These are phyloP conservation scores for Jaltomata sinuosa DNA, from an alignment of 257 asterid genomes.

Conservation along the genomic window DNA sequence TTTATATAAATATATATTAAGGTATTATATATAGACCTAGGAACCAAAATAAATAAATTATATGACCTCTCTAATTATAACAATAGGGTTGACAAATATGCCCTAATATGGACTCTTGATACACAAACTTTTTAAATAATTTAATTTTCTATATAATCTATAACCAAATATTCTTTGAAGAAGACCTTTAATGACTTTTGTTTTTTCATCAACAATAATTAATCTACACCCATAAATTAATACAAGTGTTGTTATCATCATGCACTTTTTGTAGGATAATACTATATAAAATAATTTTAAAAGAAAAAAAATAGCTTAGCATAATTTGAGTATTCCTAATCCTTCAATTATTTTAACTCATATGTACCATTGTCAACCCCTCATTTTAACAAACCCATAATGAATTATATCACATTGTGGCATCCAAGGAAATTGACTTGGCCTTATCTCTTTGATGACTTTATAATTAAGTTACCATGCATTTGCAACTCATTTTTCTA, in stretches of 20 bases:
- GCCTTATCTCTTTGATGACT: slow-evolving; percentile 9
- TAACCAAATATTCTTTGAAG: slow-evolving; percentile 13
- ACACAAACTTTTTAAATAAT: background rate
- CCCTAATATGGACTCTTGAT: slow-evolving; percentile 5
- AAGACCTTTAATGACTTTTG: slow-evolving; percentile 22
- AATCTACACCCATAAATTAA: slow-evolving; percentile 9
- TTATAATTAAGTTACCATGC: background rate
- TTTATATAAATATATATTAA: background rate
- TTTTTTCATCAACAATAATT: background rate
- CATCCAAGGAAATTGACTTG: slow-evolving; percentile 43
- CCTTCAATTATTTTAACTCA: slow-evolving; percentile 19
- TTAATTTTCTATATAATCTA: background rate
- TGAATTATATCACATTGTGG: slow-evolving; percentile 13
- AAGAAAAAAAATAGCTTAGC: slow-evolving; percentile 44
- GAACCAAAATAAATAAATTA: background rate
- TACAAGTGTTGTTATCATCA: slow-evolving; percentile 20
- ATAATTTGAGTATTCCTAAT: slow-evolving; percentile 18
- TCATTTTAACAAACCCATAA: slow-evolving; percentile 34
- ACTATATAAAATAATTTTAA: slow-evolving; percentile 14
- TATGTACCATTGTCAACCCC: slow-evolving; percentile 37
- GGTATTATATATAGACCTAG: background rate
- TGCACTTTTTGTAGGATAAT: slow-evolving; percentile 28
- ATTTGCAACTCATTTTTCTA: background rate
- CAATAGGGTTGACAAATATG: slow-evolving; percentile 32
- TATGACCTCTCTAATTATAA: background rate